Percentiles rank a stretch among this genome's conserved stretches.
Conservation (phyloP, 2,329 filamentous ascomycete species). For the Fusarium luffae region DNA sequence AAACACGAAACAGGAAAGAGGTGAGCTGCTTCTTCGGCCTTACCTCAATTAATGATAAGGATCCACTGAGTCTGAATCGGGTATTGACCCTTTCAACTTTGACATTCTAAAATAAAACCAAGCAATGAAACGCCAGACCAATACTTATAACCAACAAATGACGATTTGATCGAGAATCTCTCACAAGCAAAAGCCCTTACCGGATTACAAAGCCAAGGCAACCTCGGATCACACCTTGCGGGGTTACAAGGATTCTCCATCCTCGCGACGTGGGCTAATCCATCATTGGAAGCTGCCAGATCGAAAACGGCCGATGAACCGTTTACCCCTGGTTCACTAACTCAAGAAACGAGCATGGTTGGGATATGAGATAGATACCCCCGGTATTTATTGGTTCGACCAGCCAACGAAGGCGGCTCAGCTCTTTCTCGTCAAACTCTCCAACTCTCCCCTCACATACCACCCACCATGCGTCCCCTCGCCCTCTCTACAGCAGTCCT, state of each 20-base stretch:
- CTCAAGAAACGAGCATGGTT: neutral
- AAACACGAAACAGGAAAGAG: too few relatives aligned
- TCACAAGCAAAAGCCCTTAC: constrained; percentile 10
- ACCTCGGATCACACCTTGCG: constrained; percentile 31
- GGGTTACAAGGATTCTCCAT: constrained; percentile 33
- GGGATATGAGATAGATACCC: constrained; percentile 26
- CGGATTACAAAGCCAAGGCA: constrained; percentile 8
- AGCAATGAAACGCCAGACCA: neutral
- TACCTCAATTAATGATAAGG: too few relatives aligned
- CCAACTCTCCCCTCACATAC: neutral
- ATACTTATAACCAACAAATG: neutral
- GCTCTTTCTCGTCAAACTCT: neutral
- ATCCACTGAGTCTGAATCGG: too few relatives aligned
- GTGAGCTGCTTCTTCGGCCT: too few relatives aligned
- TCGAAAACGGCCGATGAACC: neutral
- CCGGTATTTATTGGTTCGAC: neutral
- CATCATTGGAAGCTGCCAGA: constrained; percentile 28
- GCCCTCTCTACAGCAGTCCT: constrained; percentile 41
- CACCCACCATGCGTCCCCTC: constrained; percentile 30
- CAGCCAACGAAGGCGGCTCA: neutral
- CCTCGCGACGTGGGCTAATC: constrained; percentile 18
- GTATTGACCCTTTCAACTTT: too few relatives aligned
- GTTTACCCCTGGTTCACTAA: constrained; percentile 19
- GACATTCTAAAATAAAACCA: too few relatives aligned
- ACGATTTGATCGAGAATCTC: neutral